These are phyloP conservation scores for Russula dissimulans DNA, from an alignment of 768 basidiomycete species.

Conservation along the genomic window DNA sequence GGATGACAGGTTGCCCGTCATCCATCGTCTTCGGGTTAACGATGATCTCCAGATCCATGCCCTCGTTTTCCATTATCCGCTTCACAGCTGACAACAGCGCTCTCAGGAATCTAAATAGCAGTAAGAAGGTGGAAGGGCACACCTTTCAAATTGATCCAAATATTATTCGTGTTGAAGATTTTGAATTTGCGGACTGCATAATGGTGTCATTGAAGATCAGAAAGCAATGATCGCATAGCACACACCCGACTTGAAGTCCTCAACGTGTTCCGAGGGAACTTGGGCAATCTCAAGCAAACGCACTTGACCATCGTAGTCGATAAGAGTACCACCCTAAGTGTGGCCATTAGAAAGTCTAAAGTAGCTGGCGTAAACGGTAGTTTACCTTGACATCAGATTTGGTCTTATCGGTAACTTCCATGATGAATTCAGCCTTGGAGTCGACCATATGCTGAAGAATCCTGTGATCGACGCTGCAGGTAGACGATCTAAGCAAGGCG, in stretches of 20 bases:
- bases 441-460: slow-evolving; percentile 86
- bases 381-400: slow-evolving; percentile 64
- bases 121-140: slow-evolving; percentile 3
- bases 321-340: slow-evolving; percentile 68
- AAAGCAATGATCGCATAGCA: not conserved
- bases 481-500: not conserved
- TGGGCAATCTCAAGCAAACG: slow-evolving; percentile 91
- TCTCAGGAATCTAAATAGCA: not conserved
- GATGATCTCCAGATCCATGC: slow-evolving; percentile 91
- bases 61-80: slow-evolving; percentile 78
- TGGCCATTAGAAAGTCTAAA: not conserved
- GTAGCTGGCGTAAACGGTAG: not conserved
- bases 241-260: slow-evolving; percentile 81
- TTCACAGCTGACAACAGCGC: slow-evolving; percentile 57
- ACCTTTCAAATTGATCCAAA: slow-evolving; percentile 76
- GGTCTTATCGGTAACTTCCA: slow-evolving; percentile 97
- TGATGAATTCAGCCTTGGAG: slow-evolving; percentile 74
- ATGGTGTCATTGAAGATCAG: not conserved
- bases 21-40: slow-evolving; percentile 86
- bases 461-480: slow-evolving; percentile 27
- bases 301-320: slow-evolving; percentile 84
- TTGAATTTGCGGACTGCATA: slow-evolving; percentile 75
- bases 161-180: slow-evolving; percentile 84
- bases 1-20: slow-evolving; percentile 78
- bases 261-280: slow-evolving; percentile 85